A percentile compares a stretch with the other conserved stretches of the same genome.
Evolutionary conservation across 148 eudicot species (phyloP).

Genomic region (Oxyria digyna): DNA sequence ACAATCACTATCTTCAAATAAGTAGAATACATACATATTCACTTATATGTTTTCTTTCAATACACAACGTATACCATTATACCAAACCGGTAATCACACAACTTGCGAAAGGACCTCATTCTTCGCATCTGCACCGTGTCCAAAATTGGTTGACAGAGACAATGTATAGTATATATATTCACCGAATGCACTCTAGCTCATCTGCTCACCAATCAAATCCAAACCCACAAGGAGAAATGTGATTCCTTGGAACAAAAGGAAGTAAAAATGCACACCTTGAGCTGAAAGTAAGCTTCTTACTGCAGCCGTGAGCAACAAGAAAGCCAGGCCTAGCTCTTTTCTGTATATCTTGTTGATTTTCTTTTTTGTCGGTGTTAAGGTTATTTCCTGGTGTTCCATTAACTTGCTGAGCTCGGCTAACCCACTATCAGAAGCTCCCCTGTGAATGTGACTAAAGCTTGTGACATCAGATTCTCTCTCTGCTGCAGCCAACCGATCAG

Average conservation of each 20-base stretch:
- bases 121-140: neutral
- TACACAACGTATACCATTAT: neutral
- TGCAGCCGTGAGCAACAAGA: conserved; percentile 46
- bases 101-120: neutral
- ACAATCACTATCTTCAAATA: neutral
- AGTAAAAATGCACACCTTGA: conserved; percentile 56
- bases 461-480: conserved; percentile 45
- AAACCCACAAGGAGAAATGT: conserved; percentile 47
- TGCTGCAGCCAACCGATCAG: conserved; percentile 35
- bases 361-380: conserved; percentile 22
- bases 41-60: neutral
- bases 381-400: conserved; percentile 31
- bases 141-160: too few species aligned
- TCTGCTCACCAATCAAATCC: conserved; percentile 58
- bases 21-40: neutral
- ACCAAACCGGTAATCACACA: neutral
- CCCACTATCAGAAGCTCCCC: conserved; percentile 43
- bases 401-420: conserved; percentile 25
- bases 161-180: neutral
- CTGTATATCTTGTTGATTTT: conserved; percentile 37
- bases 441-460: too few species aligned
- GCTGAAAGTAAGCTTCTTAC: conserved; percentile 45
- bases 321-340: conserved; percentile 49
- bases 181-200: conserved; percentile 9
- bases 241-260: conserved; percentile 49